Base-by-base conservation (phyloP, 306 rosid genomes). In the Phaseolus lunatus region DNA sequence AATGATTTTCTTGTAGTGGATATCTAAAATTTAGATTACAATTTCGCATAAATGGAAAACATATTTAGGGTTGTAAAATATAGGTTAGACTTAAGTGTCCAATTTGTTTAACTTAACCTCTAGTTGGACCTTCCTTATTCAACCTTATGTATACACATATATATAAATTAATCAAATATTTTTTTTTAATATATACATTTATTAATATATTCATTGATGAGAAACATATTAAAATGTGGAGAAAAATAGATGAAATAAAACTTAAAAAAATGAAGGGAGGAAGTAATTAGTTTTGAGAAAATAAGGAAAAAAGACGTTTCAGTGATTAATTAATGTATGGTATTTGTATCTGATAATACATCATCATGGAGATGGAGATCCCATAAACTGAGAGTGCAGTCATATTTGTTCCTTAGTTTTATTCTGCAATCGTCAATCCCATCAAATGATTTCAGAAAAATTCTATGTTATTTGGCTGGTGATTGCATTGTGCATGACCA, bases 401-500 rank as follows among this genome's bases (percentile, higher is more conserved):
- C 47, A 68, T 75, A 24, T 75, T 48, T 75, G 29, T 61, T 75
- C 53, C 27, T 56, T 49, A 45, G 29, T 56, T 75, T 47, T 69
- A 69, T 76, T 64, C 70, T 64, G 68, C 27, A 35, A 64, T 35
- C 70, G 35, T 64, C 48, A 64, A 64, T 64, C 48, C 78, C 78
- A 77, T 76, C 79, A 63, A 52, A 50, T 52, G 64, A 44, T 64
- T 82, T 76, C 11, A 26, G 12, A 68, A 31, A 52, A 52, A 27
- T 19, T 19, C 52, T 68, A 11, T 37, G 3, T 52, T 27, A 44
- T 71, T 59, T 50, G 15, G 24, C 35, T 31, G 53, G 22, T 76
- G 68, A 53, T 71, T 77, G 74, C 44, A 71, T 64, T 62, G 59
- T 39, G 73, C 59, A 73, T 41, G 52, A 80, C 45, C 57, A 19